Conservation (phyloP, 139 green algal genomes). For the Cymbomonas tetramitiformis region DNA sequence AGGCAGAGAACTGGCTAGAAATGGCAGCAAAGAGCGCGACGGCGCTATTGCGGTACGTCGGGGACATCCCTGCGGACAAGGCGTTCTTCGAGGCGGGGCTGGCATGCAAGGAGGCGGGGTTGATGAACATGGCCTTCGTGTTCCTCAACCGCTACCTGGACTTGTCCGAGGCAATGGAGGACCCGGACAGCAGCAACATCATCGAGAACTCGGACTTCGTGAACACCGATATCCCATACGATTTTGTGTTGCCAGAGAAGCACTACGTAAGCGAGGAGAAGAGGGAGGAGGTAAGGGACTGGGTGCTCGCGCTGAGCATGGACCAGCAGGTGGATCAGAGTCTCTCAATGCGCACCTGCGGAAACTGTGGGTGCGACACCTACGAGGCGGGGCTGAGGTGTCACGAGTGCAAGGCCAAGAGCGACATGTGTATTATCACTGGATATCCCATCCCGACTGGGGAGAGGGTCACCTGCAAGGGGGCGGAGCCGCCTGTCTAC, state of each 20-base stretch:
- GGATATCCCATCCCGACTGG: not conserved
- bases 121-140: conserved; percentile 58
- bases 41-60: conserved; percentile 43
- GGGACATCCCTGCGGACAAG: conserved; percentile 56
- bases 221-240: conserved; percentile 48
- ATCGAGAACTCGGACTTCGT: conserved; percentile 60
- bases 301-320: conserved; percentile 51
- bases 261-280: conserved; percentile 38
- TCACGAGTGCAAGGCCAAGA: not conserved
- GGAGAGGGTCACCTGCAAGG: not conserved
- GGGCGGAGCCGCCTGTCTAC: not conserved
- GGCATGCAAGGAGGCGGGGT: conserved; percentile 24
- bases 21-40: conserved; percentile 49
- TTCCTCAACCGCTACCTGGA: conserved; percentile 73
- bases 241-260: conserved; percentile 46
- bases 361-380: not conserved
- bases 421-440: not conserved
- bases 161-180: conserved; percentile 57
- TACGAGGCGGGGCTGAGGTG: conserved; percentile 3
- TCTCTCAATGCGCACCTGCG: not conserved
- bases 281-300: conserved; percentile 47
- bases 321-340: conserved; percentile 44
- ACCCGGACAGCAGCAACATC: conserved; percentile 6
- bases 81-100: conserved; percentile 46
- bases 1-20: conserved; percentile 27